phyloP scores from a whole-genome alignment of 1,139 yeast species.

The Scheffersomyces insectosa region DNA sequence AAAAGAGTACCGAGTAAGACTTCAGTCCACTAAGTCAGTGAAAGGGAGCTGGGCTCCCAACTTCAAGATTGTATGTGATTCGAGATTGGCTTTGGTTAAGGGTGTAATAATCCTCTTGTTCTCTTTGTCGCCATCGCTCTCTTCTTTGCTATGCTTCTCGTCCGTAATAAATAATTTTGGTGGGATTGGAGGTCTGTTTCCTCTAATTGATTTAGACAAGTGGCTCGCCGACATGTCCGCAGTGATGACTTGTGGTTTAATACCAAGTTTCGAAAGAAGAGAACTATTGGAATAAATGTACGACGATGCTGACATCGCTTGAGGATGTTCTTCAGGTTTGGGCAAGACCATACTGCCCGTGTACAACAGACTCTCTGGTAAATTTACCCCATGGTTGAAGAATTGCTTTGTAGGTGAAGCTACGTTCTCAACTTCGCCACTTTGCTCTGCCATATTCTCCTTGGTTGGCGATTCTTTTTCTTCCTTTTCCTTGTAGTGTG shows the following conservation, averaged over 20 bases:
- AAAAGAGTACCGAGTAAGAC: too few relatives aligned
- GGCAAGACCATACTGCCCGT: slow-evolving; percentile 34
- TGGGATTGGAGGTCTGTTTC: slow-evolving; percentile 4
- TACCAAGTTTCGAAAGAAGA: slow-evolving; percentile 41
- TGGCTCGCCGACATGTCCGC: slow-evolving; percentile 20
- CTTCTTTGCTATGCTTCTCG: slow-evolving; percentile 3
- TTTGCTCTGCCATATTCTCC: slow-evolving; percentile 1
- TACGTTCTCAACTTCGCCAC: too few relatives aligned
- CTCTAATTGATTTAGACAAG: slow-evolving; percentile 9
- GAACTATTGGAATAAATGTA: slow-evolving; percentile 38
- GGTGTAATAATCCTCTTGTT: slow-evolving; percentile 16
- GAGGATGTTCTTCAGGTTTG: slow-evolving; percentile 12
- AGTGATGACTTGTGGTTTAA: slow-evolving; percentile 45
- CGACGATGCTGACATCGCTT: slow-evolving; percentile 27
- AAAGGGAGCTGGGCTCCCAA: slow-evolving; percentile 12
- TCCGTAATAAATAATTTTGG: slow-evolving; percentile 4
- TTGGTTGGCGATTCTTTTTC: slow-evolving; percentile 5
- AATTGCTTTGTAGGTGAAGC: slow-evolving; percentile 14
- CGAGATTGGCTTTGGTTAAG: slow-evolving; percentile 36
- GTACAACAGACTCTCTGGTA: slow-evolving; percentile 38
- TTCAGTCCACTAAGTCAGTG: slow-evolving; percentile 27
- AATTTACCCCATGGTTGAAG: slow-evolving; percentile 25
- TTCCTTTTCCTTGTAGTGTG: slow-evolving; percentile 32
- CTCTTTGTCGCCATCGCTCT: slow-evolving; percentile 16
- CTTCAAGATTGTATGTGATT: slow-evolving; percentile 27